Conservation (phyloP, 1,284 basidiomycete genomes). For the Neonothopanus nambi region DNA sequence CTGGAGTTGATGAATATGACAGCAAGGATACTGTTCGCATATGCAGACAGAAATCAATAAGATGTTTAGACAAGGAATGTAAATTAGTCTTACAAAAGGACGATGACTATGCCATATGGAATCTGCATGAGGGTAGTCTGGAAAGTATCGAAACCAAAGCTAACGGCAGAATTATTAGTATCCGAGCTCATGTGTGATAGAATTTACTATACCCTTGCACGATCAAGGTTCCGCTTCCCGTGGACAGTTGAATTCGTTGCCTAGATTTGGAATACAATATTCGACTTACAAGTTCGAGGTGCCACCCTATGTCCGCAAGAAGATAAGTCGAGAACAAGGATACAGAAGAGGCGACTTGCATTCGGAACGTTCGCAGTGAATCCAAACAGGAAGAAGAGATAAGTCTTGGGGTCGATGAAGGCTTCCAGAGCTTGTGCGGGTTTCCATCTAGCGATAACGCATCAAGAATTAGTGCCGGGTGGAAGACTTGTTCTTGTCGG, state of each 20-base stretch:
- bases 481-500: too few species aligned
- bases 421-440: slow-evolving; percentile 31
- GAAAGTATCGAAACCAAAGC: slow-evolving; percentile 38
- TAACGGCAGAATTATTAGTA: not conserved
- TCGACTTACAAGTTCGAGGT: slow-evolving; percentile 26
- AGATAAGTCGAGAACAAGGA: not conserved
- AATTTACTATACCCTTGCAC: slow-evolving; percentile 29
- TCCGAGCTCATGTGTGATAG: not conserved
- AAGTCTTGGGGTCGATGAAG: slow-evolving; percentile 30
- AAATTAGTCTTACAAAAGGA: slow-evolving; percentile 17
- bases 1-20: slow-evolving; percentile 23
- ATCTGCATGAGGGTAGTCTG: slow-evolving; percentile 42
- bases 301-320: slow-evolving; percentile 19
- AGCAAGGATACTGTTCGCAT: slow-evolving; percentile 19
- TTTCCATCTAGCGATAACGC: slow-evolving; percentile 27
- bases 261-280: not conserved
- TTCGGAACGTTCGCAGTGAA: slow-evolving; percentile 30
- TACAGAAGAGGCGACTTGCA: slow-evolving; percentile 4
- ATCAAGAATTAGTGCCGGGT: too few species aligned
- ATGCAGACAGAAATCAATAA: not conserved
- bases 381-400: slow-evolving; percentile 31
- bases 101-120: slow-evolving; percentile 32
- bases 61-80: not conserved
- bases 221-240: slow-evolving; percentile 31
- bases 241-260: not conserved